These are phyloP conservation scores for Drosera capensis DNA, from an alignment of 148 eudicot species.

Conservation along the genomic window DNA sequence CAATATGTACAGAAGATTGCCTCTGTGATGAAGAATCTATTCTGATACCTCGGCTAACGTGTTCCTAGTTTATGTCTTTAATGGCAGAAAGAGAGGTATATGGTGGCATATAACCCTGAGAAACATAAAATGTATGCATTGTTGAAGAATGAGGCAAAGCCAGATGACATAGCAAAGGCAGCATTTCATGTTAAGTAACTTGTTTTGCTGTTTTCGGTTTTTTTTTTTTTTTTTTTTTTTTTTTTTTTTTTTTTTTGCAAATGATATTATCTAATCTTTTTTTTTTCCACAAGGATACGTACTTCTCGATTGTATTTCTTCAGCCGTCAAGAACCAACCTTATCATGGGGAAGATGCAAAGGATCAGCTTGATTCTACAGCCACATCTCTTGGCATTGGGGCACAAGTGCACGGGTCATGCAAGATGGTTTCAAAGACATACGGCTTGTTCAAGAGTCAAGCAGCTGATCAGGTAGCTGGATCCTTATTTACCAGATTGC, in stretches of 20 bases:
- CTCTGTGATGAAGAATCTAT: too few species aligned
- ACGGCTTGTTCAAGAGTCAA: slow-evolving; percentile 72
- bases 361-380: slow-evolving; percentile 23
- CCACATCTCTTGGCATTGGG: slow-evolving; percentile 40
- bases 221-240: too few species aligned
- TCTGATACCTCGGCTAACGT: too few species aligned
- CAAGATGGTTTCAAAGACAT: slow-evolving; percentile 66
- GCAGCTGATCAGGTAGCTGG: slow-evolving; percentile 77
- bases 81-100: slow-evolving; percentile 59
- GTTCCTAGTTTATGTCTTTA: slow-evolving; percentile 3
- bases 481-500: background rate
- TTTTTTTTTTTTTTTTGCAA: too few species aligned
- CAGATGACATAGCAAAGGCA: slow-evolving; percentile 92
- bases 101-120: slow-evolving; percentile 70
- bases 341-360: slow-evolving; percentile 17
- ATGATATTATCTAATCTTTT: slow-evolving; percentile 4
- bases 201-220: background rate
- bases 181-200: slow-evolving; percentile 77
- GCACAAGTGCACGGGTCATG: slow-evolving; percentile 64
- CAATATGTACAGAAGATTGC: too few species aligned
- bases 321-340: slow-evolving; percentile 30
- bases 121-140: slow-evolving; percentile 83
- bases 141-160: slow-evolving; percentile 83
- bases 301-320: slow-evolving; percentile 56
- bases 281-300: slow-evolving; percentile 63